Conservation (phyloP, 2,329 filamentous ascomycete genomes). For the Aspergillus sp. region DNA sequence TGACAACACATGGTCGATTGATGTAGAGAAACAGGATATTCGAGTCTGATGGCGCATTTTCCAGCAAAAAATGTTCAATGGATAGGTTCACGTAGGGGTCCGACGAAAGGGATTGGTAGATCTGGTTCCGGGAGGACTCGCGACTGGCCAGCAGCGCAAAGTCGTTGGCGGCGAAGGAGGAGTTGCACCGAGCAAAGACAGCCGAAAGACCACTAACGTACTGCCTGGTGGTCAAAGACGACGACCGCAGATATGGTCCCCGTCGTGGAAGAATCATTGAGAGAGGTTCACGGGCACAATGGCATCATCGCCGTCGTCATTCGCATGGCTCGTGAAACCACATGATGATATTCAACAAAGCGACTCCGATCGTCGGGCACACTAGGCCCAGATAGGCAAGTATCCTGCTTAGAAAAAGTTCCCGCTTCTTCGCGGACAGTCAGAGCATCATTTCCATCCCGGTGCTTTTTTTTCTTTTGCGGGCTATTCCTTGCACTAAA, state of each 20-base stretch:
- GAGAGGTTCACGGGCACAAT: conserved; percentile 4
- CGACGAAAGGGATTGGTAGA: conserved; percentile 65
- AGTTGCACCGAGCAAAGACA: conserved; percentile 20
- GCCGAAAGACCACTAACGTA: conserved; percentile 1
- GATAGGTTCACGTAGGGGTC: conserved; percentile 89
- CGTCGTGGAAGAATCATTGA: conserved; percentile 22
- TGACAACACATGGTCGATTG: conserved; percentile 81
- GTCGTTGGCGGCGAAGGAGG: conserved; percentile 22
- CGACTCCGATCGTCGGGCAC: conserved; percentile 20
- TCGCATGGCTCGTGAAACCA: no score
- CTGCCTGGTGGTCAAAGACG: conserved; percentile 5
- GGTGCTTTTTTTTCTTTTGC: no score
- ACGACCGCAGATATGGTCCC: conserved; percentile 14
- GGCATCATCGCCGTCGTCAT: not conserved
- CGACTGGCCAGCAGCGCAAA: conserved; percentile 32
- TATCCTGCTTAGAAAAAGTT: no score
- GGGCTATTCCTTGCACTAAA: no score
- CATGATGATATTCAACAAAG: not conserved
- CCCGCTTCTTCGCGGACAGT: no score
- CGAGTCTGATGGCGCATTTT: conserved; percentile 66
- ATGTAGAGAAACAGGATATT: conserved; percentile 81
- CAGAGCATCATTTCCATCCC: no score
- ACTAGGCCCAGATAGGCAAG: conserved; percentile 21
- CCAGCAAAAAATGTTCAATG: conserved; percentile 84
- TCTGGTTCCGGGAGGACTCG: conserved; percentile 46